Evolutionary conservation across 1,139 yeast species (phyloP).

Genomic region (Hansenula sp.): DNA sequence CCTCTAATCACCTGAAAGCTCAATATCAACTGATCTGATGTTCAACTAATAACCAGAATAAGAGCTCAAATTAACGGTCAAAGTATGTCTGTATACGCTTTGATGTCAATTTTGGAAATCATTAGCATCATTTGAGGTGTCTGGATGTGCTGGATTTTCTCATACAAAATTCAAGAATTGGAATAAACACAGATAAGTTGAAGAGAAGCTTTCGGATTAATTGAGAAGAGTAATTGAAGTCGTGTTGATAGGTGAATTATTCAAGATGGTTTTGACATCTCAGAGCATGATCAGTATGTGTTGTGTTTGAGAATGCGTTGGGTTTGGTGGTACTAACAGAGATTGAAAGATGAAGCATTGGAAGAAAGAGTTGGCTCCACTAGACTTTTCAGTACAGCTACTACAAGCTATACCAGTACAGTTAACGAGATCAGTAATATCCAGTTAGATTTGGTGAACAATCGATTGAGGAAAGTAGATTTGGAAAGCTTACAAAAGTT

Average conservation of each 20-base stretch:
- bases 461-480: not conserved
- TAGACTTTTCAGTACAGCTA: slow-evolving; percentile 2
- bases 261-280: not conserved
- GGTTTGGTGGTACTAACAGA: not conserved
- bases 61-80: too few relatives aligned
- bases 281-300: slow-evolving; percentile 1
- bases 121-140: not conserved
- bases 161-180: too few relatives aligned
- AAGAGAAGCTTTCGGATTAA: too few relatives aligned
- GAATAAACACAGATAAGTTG: too few relatives aligned
- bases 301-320: not conserved
- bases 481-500: slow-evolving; percentile 4
- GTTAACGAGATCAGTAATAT: not conserved
- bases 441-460: not conserved
- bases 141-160: not conserved
- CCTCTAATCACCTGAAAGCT: too few relatives aligned
- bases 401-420: not conserved
- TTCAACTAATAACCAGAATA: too few relatives aligned
- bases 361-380: slow-evolving; percentile 4
- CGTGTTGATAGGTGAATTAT: too few relatives aligned
- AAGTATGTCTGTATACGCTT: too few relatives aligned
- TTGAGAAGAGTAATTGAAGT: too few relatives aligned
- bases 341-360: slow-evolving; percentile 1
- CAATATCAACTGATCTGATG: too few relatives aligned
- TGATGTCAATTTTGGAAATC: too few relatives aligned